Evolutionary conservation across 1,284 basidiomycete species (phyloP).

Genomic region (Ganoderma boninense): DNA sequence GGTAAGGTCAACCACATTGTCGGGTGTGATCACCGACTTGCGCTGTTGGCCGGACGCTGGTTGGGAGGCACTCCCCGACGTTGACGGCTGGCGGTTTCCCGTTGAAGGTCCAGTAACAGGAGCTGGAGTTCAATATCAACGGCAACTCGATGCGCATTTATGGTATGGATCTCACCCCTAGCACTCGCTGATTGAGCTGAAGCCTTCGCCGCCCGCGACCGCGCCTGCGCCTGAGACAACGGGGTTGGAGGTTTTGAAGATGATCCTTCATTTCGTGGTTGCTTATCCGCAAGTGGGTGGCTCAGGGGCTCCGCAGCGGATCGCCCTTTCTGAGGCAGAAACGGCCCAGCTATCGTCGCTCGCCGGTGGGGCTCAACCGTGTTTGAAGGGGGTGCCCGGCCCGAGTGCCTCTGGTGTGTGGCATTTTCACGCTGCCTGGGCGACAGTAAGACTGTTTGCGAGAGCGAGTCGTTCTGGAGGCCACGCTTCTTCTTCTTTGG

Average conservation of each 20-base stretch:
- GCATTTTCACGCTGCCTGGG: neutral
- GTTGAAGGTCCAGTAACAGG: neutral
- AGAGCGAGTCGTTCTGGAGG: neutral
- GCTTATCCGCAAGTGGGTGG: neutral
- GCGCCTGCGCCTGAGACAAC: neutral
- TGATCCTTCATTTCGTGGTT: neutral
- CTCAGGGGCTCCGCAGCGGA: too few species aligned
- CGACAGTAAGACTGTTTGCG: neutral
- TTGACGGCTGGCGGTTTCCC: neutral
- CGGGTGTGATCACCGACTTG: constrained; percentile 2
- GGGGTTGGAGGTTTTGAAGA: neutral
- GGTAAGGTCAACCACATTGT: neutral
- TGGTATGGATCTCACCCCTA: neutral
- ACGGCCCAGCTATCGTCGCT: neutral
- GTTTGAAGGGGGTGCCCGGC: neutral
- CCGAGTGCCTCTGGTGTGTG: neutral
- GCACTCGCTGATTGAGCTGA: neutral
- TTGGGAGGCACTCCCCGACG: neutral
- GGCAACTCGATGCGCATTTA: neutral
- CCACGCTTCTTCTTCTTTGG: constrained; percentile 22
- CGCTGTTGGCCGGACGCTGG: neutral
- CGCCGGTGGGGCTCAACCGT: neutral
- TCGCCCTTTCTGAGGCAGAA: neutral
- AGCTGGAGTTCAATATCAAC: neutral
- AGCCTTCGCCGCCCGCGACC: too few species aligned